phyloP scores from a whole-genome alignment of 148 eudicot genomes.

The Nepenthes mirabilis region DNA sequence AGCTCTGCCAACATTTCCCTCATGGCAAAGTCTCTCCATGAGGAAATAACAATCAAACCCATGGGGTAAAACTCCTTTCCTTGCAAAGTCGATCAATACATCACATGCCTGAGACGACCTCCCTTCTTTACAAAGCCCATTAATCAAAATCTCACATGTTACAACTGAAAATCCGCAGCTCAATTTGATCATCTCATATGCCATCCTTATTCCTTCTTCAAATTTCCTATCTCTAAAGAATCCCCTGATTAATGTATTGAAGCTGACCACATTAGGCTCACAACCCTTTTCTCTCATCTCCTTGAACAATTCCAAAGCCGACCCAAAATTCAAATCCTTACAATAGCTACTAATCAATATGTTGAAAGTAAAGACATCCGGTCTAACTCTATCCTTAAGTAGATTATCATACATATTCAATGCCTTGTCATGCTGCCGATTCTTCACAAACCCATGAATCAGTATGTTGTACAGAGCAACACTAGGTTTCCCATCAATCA shows the following conservation, averaged over 20 bases:
- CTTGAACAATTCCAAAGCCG: conserved; percentile 62
- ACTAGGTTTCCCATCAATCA: conserved; percentile 76
- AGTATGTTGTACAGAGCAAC: conserved; percentile 60
- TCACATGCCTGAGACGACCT: conserved; percentile 42
- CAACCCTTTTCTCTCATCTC: conserved; percentile 70
- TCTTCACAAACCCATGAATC: conserved; percentile 69
- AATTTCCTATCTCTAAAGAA: conserved; percentile 53
- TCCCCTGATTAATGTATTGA: conserved; percentile 78
- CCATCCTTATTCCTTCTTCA: conserved; percentile 70
- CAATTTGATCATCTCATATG: conserved; percentile 71
- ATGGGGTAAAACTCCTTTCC: conserved; percentile 46
- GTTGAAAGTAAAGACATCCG: conserved; percentile 74
- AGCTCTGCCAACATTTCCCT: conserved; percentile 42
- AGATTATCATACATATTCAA: conserved; percentile 46
- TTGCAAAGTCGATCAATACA: conserved; percentile 56
- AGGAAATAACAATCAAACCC: conserved; percentile 50
- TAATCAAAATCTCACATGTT: conserved; percentile 76
- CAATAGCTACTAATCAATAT: conserved; percentile 77
- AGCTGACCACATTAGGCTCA: conserved; percentile 77
- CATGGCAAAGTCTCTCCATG: conserved; percentile 43
- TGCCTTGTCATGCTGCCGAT: conserved; percentile 32
- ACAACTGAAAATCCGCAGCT: conserved; percentile 50
- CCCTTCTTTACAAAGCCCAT: conserved; percentile 55
- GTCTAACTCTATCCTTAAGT: conserved; percentile 62
- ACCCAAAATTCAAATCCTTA: conserved; percentile 28